These are phyloP conservation scores for Mitragyna speciosa DNA, from an alignment of 257 asterid genomes.

Conservation along the genomic window DNA sequence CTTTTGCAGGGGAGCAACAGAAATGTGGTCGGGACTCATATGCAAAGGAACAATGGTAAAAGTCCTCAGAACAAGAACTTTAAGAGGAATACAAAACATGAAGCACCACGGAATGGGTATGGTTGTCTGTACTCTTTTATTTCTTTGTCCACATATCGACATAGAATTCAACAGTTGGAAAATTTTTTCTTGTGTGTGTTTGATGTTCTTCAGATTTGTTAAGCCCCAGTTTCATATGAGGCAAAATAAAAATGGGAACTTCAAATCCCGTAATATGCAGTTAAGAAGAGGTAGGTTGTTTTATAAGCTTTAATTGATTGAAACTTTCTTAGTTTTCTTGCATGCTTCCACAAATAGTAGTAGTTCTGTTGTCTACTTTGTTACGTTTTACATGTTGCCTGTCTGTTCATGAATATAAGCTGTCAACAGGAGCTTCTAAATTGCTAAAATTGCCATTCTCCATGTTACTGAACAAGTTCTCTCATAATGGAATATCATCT, in stretches of 20 bases:
- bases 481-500: background rate
- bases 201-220: conserved; percentile 42
- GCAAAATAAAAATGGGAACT: conserved; percentile 52
- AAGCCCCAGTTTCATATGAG: conserved; percentile 40
- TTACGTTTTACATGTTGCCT: background rate
- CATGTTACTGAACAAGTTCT: background rate
- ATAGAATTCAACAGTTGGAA: conserved; percentile 11
- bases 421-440: background rate
- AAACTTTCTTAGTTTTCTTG: background rate
- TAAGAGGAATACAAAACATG: conserved; percentile 41
- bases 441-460: background rate
- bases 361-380: background rate
- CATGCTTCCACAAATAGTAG: conserved; percentile 3
- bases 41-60: conserved; percentile 43
- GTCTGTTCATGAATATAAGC: too few relatives aligned
- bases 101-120: conserved; percentile 51
- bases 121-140: conserved; percentile 13
- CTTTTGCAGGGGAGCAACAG: conserved; percentile 53
- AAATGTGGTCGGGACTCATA: conserved; percentile 36
- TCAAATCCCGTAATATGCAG: conserved; percentile 42
- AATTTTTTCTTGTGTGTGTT: conserved; percentile 24
- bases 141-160: conserved; percentile 4
- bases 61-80: conserved; percentile 47
- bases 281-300: conserved; percentile 54
- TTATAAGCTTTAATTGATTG: background rate